Evolutionary conservation across 2,329 filamentous ascomycete genomes (phyloP).

Genomic region (Epichloe brachyelytri): DNA sequence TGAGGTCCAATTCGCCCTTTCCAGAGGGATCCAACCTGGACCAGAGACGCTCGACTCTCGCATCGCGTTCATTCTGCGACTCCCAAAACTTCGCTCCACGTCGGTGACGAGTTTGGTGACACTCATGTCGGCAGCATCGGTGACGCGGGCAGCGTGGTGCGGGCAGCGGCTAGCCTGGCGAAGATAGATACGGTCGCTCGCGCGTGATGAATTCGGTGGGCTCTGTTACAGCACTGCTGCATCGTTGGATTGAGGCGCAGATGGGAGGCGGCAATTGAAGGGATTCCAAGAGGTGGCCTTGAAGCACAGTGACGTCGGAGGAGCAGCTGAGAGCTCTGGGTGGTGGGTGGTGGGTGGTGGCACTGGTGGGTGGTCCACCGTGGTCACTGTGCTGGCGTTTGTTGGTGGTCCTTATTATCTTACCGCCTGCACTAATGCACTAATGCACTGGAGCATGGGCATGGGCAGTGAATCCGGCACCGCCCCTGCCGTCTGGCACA

Average conservation of each 20-base stretch:
- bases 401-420: no score
- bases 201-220: constrained; percentile 4
- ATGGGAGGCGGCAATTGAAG: constrained; percentile 1
- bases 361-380: no score
- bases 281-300: neutral
- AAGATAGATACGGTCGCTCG: constrained; percentile 4
- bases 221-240: constrained; percentile 4
- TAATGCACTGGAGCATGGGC: no score
- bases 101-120: constrained; percentile 36
- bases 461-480: no score
- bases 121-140: constrained; percentile 23
- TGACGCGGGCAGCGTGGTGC: constrained; percentile 16
- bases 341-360: neutral
- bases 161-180: constrained; percentile 8
- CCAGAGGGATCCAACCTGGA: constrained; percentile 62
- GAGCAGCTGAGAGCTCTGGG: neutral
- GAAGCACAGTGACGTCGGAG: constrained; percentile 6
- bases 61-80: constrained; percentile 65
- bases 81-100: constrained; percentile 57
- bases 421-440: no score
- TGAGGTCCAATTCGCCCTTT: constrained; percentile 71
- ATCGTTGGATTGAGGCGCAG: constrained; percentile 5
- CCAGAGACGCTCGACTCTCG: constrained; percentile 77
- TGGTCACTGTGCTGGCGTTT: no score
- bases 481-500: no score